Percentiles rank a stretch among this genome's conserved stretches.
phyloP scores from a whole-genome alignment of 164 flowering plant species.

The Aristolochia fimbriata region DNA sequence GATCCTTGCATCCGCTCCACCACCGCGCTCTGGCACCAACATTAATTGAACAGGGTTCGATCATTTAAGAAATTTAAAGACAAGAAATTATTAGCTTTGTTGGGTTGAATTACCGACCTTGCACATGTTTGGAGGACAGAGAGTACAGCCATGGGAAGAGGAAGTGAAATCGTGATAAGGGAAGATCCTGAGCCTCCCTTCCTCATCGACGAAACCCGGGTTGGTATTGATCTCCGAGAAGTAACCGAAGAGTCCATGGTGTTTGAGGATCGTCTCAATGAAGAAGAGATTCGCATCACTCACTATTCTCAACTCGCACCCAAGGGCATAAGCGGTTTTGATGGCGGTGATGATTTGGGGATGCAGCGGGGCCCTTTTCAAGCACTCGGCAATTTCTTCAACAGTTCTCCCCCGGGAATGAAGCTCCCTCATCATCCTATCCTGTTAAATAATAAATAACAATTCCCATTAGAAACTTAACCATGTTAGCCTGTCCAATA shows the following conservation, averaged over 20 bases:
- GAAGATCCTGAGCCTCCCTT: conserved; percentile 55
- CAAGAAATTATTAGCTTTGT: too few relatives aligned
- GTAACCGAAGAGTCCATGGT: conserved; percentile 42
- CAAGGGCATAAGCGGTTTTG: conserved; percentile 46
- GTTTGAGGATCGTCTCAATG: conserved; percentile 72
- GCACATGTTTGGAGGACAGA: conserved; percentile 96
- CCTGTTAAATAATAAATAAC: conserved; percentile 27
- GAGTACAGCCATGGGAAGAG: conserved; percentile 53
- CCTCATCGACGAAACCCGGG: conserved; percentile 49
- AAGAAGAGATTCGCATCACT: conserved; percentile 80
- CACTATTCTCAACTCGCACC: conserved; percentile 77
- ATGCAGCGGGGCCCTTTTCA: conserved; percentile 41
- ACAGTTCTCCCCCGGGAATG: conserved; percentile 46
- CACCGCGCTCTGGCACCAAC: conserved; percentile 43
- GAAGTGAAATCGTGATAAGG: conserved; percentile 55
- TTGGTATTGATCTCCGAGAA: conserved; percentile 80
- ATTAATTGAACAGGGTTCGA: not conserved
- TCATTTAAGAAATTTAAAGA: too few relatives aligned
- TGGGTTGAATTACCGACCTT: conserved; percentile 10
- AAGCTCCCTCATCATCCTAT: conserved; percentile 55
- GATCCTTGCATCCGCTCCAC: conserved; percentile 38
- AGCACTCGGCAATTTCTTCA: conserved; percentile 48
- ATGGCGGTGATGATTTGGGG: conserved; percentile 43
- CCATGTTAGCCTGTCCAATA: too few relatives aligned
- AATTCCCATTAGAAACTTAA: too few relatives aligned